Percentiles rank a stretch among this genome's conserved stretches.
Conservation (phyloP, 2,329 filamentous ascomycete genomes). For the Calycina marina region DNA sequence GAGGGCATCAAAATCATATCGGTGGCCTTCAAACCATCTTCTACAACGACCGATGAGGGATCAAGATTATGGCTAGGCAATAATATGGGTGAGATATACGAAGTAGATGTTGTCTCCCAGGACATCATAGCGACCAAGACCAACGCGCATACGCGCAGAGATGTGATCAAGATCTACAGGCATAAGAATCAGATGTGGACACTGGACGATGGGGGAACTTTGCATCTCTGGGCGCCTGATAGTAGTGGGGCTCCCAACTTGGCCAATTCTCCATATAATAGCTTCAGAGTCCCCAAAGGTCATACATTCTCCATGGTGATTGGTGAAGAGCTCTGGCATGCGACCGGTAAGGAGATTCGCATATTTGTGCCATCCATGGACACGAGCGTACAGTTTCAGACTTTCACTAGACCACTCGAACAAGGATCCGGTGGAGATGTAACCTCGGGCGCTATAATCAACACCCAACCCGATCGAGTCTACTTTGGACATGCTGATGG, state of each 20-base stretch:
- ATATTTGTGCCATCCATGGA: slow-evolving; percentile 63
- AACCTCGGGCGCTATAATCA: slow-evolving; percentile 66
- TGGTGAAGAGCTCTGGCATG: slow-evolving; percentile 78
- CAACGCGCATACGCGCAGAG: slow-evolving; percentile 60
- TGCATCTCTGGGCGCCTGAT: slow-evolving; percentile 79
- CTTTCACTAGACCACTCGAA: slow-evolving; percentile 54
- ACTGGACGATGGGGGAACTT: slow-evolving; percentile 72
- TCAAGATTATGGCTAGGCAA: slow-evolving; percentile 79
- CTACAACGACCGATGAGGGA: slow-evolving; percentile 67
- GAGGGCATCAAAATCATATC: slow-evolving; percentile 75
- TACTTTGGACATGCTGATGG: slow-evolving; percentile 90
- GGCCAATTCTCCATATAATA: slow-evolving; percentile 53
- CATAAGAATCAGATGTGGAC: slow-evolving; percentile 89
- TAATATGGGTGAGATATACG: slow-evolving; percentile 73
- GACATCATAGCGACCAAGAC: slow-evolving; percentile 53
- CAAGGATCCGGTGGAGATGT: slow-evolving; percentile 71
- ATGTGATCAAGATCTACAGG: slow-evolving; percentile 74
- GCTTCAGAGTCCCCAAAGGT: slow-evolving; percentile 63
- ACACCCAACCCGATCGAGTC: slow-evolving; percentile 60
- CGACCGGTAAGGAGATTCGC: slow-evolving; percentile 72
- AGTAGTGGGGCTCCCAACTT: slow-evolving; percentile 58
- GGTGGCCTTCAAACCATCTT: slow-evolving; percentile 72
- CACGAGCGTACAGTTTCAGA: slow-evolving; percentile 57
- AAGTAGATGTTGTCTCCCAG: slow-evolving; percentile 68
- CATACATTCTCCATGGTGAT: slow-evolving; percentile 82